Percentiles rank a stretch among this genome's conserved stretches.
Evolutionary conservation across 1,284 basidiomycete genomes (phyloP).

Genomic region (Tausonia pullulans): DNA sequence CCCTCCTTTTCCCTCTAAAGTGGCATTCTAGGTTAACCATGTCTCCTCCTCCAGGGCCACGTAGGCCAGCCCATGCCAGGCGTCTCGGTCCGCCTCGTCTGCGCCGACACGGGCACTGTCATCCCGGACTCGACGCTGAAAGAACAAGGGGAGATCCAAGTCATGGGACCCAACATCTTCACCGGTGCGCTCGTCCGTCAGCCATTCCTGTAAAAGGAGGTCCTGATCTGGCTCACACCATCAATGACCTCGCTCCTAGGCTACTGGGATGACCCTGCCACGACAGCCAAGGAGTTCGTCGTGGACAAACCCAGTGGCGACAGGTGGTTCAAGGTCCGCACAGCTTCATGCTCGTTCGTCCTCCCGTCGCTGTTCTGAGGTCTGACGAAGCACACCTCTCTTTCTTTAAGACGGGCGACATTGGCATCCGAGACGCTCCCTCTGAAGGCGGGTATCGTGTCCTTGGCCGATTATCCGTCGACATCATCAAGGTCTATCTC

Average conservation of each 20-base stretch:
- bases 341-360: no score
- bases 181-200: conserved; percentile 9
- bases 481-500: conserved; percentile 26
- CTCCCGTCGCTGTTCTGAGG: no score
- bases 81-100: conserved; percentile 25
- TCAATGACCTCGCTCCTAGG: background rate
- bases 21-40: conserved; percentile 18
- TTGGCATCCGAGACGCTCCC: conserved; percentile 24
- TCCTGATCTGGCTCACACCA: background rate
- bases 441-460: conserved; percentile 25
- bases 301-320: conserved; percentile 21
- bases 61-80: conserved; percentile 28
- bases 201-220: conserved; percentile 13
- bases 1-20: conserved; percentile 17
- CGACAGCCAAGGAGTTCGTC: conserved; percentile 26
- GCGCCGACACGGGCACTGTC: conserved; percentile 17
- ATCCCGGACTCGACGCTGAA: conserved; percentile 18
- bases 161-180: conserved; percentile 27
- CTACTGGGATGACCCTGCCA: conserved; percentile 30
- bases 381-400: background rate
- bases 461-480: conserved; percentile 26
- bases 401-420: conserved; percentile 26
- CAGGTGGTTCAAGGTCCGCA: conserved; percentile 30
- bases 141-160: conserved; percentile 27
- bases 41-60: conserved; percentile 23